Conservation (phyloP, 2,329 filamentous ascomycete genomes). For the Helminthosporium solani region DNA sequence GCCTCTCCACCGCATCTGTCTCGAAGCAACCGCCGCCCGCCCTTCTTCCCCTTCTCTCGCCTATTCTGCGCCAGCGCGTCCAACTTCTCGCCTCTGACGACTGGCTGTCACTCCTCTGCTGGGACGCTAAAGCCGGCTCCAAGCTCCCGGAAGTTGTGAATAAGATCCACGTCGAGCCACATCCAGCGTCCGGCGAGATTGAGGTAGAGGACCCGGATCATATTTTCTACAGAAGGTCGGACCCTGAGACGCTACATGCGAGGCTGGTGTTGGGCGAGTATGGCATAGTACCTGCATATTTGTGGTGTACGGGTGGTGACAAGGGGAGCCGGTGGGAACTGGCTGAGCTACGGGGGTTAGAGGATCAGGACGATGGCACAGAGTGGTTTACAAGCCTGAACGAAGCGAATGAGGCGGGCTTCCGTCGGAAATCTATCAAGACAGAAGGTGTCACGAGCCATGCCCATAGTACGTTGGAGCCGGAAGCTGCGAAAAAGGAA, state of each 20-base stretch:
- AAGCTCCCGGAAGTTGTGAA: constrained; percentile 63
- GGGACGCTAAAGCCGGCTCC: constrained; percentile 59
- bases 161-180: constrained; percentile 69
- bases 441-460: constrained; percentile 18
- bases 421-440: constrained; percentile 28
- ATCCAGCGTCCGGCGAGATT: constrained; percentile 77
- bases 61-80: constrained; percentile 63
- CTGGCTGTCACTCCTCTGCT: constrained; percentile 74
- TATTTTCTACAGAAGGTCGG: constrained; percentile 66
- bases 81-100: constrained; percentile 64
- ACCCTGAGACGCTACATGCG: constrained; percentile 73
- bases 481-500: constrained; percentile 40
- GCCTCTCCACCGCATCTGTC: constrained; percentile 61
- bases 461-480: constrained; percentile 9
- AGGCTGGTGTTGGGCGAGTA: constrained; percentile 63
- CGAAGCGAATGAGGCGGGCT: constrained; percentile 60
- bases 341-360: constrained; percentile 64
- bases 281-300: constrained; percentile 63
- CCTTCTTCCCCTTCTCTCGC: constrained; percentile 61
- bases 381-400: constrained; percentile 58
- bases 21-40: constrained; percentile 61
- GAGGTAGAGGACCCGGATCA: constrained; percentile 69
- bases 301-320: constrained; percentile 68
- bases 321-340: constrained; percentile 70
- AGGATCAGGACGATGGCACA: constrained; percentile 58